Conservation (phyloP, 306 rosid species). For the Acacia confusa region DNA sequence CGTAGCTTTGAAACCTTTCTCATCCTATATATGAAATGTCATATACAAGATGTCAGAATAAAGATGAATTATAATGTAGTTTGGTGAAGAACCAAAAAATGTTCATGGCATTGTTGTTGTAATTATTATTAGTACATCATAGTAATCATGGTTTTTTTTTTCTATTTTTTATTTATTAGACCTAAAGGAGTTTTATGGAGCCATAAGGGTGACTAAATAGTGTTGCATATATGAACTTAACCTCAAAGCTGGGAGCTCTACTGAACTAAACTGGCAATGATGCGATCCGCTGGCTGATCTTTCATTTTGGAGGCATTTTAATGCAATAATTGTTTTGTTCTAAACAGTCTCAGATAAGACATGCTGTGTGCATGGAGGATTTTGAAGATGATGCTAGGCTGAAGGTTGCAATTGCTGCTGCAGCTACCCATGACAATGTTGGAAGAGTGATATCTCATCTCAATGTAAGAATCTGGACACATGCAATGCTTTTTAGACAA, state of each 20-base stretch:
- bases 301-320: conserved; percentile 6
- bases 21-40: no score
- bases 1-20: not conserved
- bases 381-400: conserved; percentile 82
- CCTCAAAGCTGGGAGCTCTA: not conserved
- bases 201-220: not conserved
- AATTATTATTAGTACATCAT: no score
- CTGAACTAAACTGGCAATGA: not conserved
- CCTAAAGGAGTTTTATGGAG: not conserved
- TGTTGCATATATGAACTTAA: not conserved
- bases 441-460: conserved; percentile 72
- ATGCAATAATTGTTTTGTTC: conserved; percentile 24
- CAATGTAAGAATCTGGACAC: conserved; percentile 51
- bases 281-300: not conserved
- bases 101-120: not conserved
- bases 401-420: conserved; percentile 92
- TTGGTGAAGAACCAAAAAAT: not conserved
- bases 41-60: not conserved
- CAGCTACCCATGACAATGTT: conserved; percentile 71
- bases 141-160: not conserved
- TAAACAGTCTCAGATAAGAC: conserved; percentile 62
- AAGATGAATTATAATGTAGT: no score
- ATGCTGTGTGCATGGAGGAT: conserved; percentile 69
- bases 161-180: not conserved
- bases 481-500: not conserved